Conservation (phyloP, 768 basidiomycete species). For the Phlebiopsis gigantea region DNA sequence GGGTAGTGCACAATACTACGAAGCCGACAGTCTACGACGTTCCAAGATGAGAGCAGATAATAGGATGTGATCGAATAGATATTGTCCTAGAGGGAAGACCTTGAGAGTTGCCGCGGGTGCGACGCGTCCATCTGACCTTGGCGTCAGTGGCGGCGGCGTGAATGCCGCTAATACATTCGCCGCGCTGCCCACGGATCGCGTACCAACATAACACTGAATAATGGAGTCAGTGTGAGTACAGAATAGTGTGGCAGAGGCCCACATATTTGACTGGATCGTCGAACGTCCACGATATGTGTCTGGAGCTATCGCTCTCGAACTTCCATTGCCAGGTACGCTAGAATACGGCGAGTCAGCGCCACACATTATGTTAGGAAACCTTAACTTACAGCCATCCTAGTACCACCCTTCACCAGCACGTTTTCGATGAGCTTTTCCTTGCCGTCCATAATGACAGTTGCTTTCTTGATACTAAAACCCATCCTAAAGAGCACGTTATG, state of each 20-base stretch:
- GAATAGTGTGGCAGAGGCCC: background rate
- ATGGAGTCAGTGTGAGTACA: background rate
- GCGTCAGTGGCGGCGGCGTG: slow-evolving; percentile 13
- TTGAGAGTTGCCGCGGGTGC: slow-evolving; percentile 19
- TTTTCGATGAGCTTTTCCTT: slow-evolving; percentile 15
- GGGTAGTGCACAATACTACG: background rate
- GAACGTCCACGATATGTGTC: slow-evolving; percentile 17
- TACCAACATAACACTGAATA: slow-evolving; percentile 16
- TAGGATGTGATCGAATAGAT: slow-evolving; percentile 30
- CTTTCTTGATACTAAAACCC: slow-evolving; percentile 19
- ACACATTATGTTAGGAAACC: background rate
- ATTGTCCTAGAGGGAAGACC: slow-evolving; percentile 23
- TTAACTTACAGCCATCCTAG: slow-evolving; percentile 12
- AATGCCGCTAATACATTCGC: slow-evolving; percentile 16
- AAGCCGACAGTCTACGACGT: slow-evolving; percentile 23
- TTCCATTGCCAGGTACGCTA: slow-evolving; percentile 22
- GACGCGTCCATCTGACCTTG: slow-evolving; percentile 7
- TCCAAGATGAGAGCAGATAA: slow-evolving; percentile 30
- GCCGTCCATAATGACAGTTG: slow-evolving; percentile 16
- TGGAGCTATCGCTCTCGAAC: slow-evolving; percentile 13
- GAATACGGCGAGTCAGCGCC: background rate
- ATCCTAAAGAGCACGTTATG: slow-evolving; percentile 10
- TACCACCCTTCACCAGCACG: slow-evolving; percentile 16
- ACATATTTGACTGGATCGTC: slow-evolving; percentile 21
- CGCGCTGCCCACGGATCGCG: background rate